Base-by-base conservation (phyloP, 2,329 filamentous ascomycete genomes). In the Domatiomyces globalis region DNA sequence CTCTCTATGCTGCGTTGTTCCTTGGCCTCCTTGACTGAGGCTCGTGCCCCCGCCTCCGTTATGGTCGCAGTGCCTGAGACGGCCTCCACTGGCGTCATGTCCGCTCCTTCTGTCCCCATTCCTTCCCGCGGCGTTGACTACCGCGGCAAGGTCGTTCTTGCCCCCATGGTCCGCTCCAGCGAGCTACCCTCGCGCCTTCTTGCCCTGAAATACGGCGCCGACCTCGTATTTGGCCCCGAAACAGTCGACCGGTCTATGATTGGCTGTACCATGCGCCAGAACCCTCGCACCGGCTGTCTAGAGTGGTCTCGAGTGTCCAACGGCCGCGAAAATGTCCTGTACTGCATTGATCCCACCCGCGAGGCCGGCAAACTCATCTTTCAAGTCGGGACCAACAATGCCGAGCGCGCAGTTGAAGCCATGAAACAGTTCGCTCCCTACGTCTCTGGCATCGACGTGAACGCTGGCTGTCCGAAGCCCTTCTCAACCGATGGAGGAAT, bases 91-190 rank as follows among this genome's bases (percentile, higher is more conserved):
- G 20, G 51, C 10, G n/a, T 29, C 20, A 17, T 43, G 5, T 33
- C 45, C 42, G 51, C 50, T 61, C 82, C 84, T 65, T 80, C 75
- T 64, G 85, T 95, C 39, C 83, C 87, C 49, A 94, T 95, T 59
- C 90, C 90, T 58, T 78, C 75, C 55, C 85, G 84, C 67, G 90
- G 90, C 49, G 88, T 95, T 63, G 88, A 95, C 72, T 96, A 95
- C 70, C 80, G 90, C 61, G 85, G 85, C 69, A 95, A 94, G 69
- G 71, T 96, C 58, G 92, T 96, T 45, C 83, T 98, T 57, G 92
- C 92, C 55, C 92, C 92, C 43, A 98, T 98, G 92, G 90, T 95
- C 52, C 84, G 92, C 60, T 94, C 87, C n/a, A 92, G 92, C 64
- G 92, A 98, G 73, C 73, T 95, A 54, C 90, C 92, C 2, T 92